Evolutionary conservation across 1,284 basidiomycete genomes (phyloP), one percentile per base, ranked within the genome.

Genomic region (Phellopilus nigrolimitatus): DNA sequence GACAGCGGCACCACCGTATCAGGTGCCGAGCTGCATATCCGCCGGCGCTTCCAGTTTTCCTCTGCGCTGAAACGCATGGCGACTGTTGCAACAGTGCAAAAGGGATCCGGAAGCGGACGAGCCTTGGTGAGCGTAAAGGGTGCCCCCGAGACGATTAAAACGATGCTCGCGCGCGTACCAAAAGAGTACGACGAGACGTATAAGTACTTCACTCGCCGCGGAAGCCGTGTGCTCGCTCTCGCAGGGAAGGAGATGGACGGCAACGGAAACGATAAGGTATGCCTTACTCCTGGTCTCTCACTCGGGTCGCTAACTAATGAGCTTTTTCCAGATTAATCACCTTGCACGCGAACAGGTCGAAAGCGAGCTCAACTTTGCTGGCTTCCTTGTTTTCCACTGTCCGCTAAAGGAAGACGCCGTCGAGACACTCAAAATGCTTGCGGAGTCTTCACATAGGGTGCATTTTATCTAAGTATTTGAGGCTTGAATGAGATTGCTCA

Each of bases 1-100:
- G 52, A n/a, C n/a, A n/a, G n/a, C n/a, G n/a, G n/a, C n/a, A n/a
- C n/a, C n/a, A n/a, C n/a, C n/a, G n/a, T n/a, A n/a, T n/a, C n/a
- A n/a, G n/a, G n/a, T n/a, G n/a, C n/a, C n/a, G 74, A 75, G 21
- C 72, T 78, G 42, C 71, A 97, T 55, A 74, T 71, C 53, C 82
- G 88, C 42, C 82, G 94, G 30, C 85, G 94, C 21, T 97, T 93
- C 79, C 94, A 97, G 61, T 97, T 97, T 71, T 95, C 92, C 24
- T 95, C 92, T 4, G 89, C 92, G 1, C 76, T 97, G 53, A 97
- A 97, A 70, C 82, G 94, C 57, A 97, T 97, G 94, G 91, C 91
- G 3, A 97, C 93, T 2, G 74, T 97, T 22, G 88, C 91, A 1
- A 75, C 71, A 9, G 71, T 92, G 38, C 79, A 86, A 21, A 40